phyloP scores from a whole-genome alignment of 1,284 basidiomycete species.

The Spongispora temasekensis region DNA sequence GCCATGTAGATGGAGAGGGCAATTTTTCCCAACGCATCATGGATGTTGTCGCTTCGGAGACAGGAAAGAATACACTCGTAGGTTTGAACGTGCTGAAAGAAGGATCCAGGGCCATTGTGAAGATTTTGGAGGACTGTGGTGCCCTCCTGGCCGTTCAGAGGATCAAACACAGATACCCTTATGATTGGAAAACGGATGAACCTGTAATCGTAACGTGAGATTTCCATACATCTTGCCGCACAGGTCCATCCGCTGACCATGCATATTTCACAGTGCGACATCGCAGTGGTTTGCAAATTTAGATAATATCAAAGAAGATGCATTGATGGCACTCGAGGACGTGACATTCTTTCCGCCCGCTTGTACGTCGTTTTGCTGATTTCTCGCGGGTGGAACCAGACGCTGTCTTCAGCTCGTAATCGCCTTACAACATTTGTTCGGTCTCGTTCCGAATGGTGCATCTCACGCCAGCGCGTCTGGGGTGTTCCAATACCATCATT shows the following conservation, averaged over 20 bases:
- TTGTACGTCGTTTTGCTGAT: constrained; percentile 46
- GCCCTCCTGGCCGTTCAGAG: constrained; percentile 68
- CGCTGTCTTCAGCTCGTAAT: constrained; percentile 61
- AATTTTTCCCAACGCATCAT: constrained; percentile 62
- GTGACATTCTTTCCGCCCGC: constrained; percentile 80
- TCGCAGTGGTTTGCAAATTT: constrained; percentile 98
- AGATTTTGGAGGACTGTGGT: constrained; percentile 61
- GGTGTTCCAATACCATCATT: constrained; percentile 96
- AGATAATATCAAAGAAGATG: constrained; percentile 78
- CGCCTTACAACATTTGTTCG: constrained; percentile 85
- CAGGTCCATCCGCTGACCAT: constrained; percentile 10
- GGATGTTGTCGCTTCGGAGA: constrained; percentile 53
- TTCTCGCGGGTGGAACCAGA: constrained; percentile 2
- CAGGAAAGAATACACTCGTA: constrained; percentile 47
- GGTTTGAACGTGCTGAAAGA: constrained; percentile 75
- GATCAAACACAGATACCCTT: constrained; percentile 90
- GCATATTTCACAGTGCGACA: constrained; percentile 66
- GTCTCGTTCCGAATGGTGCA: constrained; percentile 97
- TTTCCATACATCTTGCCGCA: neutral
- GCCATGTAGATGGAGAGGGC: constrained; percentile 86
- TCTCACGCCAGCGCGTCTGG: constrained; percentile 97
- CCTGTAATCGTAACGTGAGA: constrained; percentile 87
- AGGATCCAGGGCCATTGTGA: constrained; percentile 70
- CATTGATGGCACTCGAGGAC: constrained; percentile 68
- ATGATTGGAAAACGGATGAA: constrained; percentile 95